Evolutionary conservation across 2,329 filamentous ascomycete genomes (phyloP).

Genomic region (Aspergillus ruber): DNA sequence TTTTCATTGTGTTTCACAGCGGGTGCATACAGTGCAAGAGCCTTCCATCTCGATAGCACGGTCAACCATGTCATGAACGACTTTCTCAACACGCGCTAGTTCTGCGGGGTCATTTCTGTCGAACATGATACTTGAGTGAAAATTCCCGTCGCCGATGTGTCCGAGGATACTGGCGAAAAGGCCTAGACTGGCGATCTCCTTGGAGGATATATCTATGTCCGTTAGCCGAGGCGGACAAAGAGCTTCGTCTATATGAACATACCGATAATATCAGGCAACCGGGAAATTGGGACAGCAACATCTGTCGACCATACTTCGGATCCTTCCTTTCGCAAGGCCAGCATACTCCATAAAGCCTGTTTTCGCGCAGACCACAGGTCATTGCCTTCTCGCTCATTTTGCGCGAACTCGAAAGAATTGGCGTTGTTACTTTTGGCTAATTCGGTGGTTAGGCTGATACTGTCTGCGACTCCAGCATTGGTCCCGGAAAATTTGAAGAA

Average conservation of each 20-base stretch:
- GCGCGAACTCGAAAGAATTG: slow-evolving; percentile 51
- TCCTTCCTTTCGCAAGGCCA: slow-evolving; percentile 49
- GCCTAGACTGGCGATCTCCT: slow-evolving; percentile 78
- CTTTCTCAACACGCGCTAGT: slow-evolving; percentile 67
- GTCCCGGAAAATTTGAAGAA: slow-evolving; percentile 65
- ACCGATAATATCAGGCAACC: slow-evolving; percentile 57
- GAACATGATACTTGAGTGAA: slow-evolving; percentile 90
- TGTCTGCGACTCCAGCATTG: slow-evolving; percentile 68
- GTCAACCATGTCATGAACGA: slow-evolving; percentile 84
- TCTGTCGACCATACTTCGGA: slow-evolving; percentile 58
- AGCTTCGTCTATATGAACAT: slow-evolving; percentile 6
- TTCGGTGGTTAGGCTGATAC: slow-evolving; percentile 61
- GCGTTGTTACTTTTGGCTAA: slow-evolving; percentile 59
- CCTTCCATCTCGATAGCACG: slow-evolving; percentile 92
- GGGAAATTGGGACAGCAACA: slow-evolving; percentile 55
- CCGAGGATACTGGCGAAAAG: slow-evolving; percentile 83
- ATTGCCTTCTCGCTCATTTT: slow-evolving; percentile 48
- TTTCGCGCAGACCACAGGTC: slow-evolving; percentile 57
- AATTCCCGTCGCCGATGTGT: slow-evolving; percentile 90
- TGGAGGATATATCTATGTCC: slow-evolving; percentile 69
- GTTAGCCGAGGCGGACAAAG: slow-evolving; percentile 8
- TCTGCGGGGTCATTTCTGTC: slow-evolving; percentile 63
- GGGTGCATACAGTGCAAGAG: slow-evolving; percentile 63
- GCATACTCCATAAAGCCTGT: slow-evolving; percentile 56
- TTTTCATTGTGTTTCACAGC: neutral